These are phyloP conservation scores for Plasmodium relictum DNA, from an alignment of 169 alveolate species.

Conservation along the genomic window DNA sequence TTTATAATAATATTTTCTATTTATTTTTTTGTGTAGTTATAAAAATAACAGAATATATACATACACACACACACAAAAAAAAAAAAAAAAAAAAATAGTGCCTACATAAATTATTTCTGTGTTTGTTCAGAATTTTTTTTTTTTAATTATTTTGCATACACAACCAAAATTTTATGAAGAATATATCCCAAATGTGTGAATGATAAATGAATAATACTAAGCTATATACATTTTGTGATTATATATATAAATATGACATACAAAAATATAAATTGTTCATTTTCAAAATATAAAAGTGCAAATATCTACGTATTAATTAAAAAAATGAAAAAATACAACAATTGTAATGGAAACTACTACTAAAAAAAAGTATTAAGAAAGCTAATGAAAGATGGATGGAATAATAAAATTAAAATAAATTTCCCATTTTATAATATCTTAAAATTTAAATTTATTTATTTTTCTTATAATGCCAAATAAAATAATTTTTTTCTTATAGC, in stretches of 20 bases:
- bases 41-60: slow-evolving; percentile 2
- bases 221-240: too few species aligned
- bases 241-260: too few species aligned
- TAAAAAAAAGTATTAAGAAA: not conserved
- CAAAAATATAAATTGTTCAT: too few species aligned
- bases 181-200: slow-evolving; percentile 3
- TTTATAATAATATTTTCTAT: slow-evolving; percentile 7
- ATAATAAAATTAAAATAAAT: not conserved
- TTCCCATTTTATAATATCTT: not conserved
- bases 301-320: not conserved
- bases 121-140: slow-evolving; percentile 20
- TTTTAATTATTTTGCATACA: slow-evolving; percentile 36
- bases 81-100: slow-evolving; percentile 5
- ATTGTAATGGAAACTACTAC: slow-evolving; percentile 2
- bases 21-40: slow-evolving; percentile 31
- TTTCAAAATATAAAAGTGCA: too few species aligned
- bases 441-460: not conserved
- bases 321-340: not conserved
- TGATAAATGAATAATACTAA: slow-evolving; percentile 16
- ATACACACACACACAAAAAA: slow-evolving; percentile 6
- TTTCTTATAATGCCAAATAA: not conserved
- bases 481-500: too few species aligned
- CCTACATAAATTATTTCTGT: slow-evolving; percentile 18
- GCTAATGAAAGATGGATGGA: not conserved
- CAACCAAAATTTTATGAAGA: slow-evolving; percentile 23